A percentile compares a stretch with the other conserved stretches of the same genome.
Conservation (phyloP, 2,329 filamentous ascomycete species). For the Colletotrichum phormii region DNA sequence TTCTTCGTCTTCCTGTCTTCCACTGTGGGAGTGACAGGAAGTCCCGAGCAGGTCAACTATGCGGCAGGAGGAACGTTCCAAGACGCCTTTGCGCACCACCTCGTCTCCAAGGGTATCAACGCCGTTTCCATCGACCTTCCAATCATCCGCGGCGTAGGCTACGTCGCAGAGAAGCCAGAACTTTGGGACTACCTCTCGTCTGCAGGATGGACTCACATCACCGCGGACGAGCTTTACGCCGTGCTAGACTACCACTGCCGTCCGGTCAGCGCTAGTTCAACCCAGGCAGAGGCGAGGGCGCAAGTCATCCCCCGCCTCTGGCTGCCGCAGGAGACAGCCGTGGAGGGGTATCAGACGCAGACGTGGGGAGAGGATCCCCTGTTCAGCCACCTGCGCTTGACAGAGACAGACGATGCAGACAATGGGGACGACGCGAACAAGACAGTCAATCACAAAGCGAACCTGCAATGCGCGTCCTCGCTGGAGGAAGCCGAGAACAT, state of each 20-base stretch:
- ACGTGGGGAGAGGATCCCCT: constrained; percentile 41
- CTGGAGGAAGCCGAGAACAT: constrained; percentile 39
- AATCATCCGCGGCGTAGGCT: constrained; percentile 61
- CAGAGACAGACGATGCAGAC: background rate
- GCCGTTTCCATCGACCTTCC: constrained; percentile 65
- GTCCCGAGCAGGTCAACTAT: constrained; percentile 56
- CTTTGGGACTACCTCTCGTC: constrained; percentile 37
- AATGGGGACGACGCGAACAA: constrained; percentile 10
- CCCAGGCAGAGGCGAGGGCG: constrained; percentile 2
- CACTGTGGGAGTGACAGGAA: constrained; percentile 41
- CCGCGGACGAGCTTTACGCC: constrained; percentile 40
- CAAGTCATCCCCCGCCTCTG: constrained; percentile 43
- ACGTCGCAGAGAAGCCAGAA: constrained; percentile 59
- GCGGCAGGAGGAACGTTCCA: constrained; percentile 56
- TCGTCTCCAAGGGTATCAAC: constrained; percentile 51
- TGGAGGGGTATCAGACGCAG: constrained; percentile 39
- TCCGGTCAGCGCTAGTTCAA: background rate
- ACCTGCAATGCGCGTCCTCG: constrained; percentile 39
- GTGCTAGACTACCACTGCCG: constrained; percentile 43
- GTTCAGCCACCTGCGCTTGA: constrained; percentile 37
- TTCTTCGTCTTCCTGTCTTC: constrained; percentile 52
- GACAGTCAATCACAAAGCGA: constrained; percentile 32
- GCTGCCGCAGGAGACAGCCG: constrained; percentile 39
- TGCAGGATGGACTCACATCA: constrained; percentile 39
- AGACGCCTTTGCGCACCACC: constrained; percentile 54